Base-by-base conservation (phyloP, 2,329 filamentous ascomycete species). In the Botrytis fragariae region DNA sequence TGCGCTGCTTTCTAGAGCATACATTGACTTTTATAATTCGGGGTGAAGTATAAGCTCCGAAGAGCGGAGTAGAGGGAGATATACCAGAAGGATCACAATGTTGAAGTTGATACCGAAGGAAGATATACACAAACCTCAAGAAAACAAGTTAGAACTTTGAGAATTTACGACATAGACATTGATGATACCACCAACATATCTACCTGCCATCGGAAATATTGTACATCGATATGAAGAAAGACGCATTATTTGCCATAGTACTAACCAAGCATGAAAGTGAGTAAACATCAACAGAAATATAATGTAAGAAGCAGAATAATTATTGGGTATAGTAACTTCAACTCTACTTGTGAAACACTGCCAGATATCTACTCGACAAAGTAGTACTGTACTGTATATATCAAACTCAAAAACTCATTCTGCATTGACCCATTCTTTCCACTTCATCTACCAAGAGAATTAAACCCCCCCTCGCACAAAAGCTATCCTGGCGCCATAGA, bases 241-340 rank as follows among this genome's bases (percentile, higher is more conserved):
- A 51, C 2, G 12, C 12, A 51, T 1, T 54, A 16, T 54, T 7
- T 54, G 25, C 0, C 25, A 54, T 7, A 2, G 32, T 4, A 60
- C 4, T 12, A 59, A 60, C 1, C 25, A 42, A n/a, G 14, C 5
- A 42, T n/a, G 5, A 8, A 42, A 62, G 7, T 9, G 10, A n/a
- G 2, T 25, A 42, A 39, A 54, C 12, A 16, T 7, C 22, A 14
- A 3, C 18, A 67, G 7, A 22, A 7, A 29, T 29, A 22, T n/a
- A 54, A 67, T 37, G 16, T 12, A 35, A 65, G 48, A 72, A 63
- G 69, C 10, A 61, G 39, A 72, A 68, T 68, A 59, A 68, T 72
- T 63, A 68, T 69, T 68, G 69, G 69, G 62, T 72, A 74, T 74
- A 74, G 51, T 29, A 57, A 57, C 12, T 42, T 68, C 54, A 32